Conservation (phyloP, 768 basidiomycete species). For the Leccinum uliginosum region DNA sequence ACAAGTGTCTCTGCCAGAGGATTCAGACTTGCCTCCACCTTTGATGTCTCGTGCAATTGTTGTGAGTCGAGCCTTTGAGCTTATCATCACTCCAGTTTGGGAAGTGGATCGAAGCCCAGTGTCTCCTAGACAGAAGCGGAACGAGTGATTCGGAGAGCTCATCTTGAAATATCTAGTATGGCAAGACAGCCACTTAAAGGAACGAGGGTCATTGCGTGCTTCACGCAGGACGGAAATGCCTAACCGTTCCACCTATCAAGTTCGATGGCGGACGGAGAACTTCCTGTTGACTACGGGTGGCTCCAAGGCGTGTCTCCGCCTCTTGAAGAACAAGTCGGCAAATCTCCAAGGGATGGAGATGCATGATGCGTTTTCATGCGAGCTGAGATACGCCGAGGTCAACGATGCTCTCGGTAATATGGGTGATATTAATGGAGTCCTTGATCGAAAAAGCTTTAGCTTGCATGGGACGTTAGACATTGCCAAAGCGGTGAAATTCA, state of each 20-base stretch:
- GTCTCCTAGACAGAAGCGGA: background rate
- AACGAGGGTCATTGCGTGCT: background rate
- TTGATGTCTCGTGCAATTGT: slow-evolving; percentile 9
- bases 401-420: background rate
- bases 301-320: background rate
- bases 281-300: background rate
- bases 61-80: background rate
- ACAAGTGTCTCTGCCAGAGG: slow-evolving; percentile 22
- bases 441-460: background rate
- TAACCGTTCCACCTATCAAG: background rate
- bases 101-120: background rate
- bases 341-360: background rate
- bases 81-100: background rate
- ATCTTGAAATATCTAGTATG: background rate
- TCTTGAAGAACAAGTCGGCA: background rate
- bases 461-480: background rate
- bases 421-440: background rate
- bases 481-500: background rate
- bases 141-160: background rate
- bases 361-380: background rate
- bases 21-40: slow-evolving; percentile 21
- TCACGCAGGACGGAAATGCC: no score
- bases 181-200: background rate
- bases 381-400: background rate
- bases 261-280: background rate